Conservation (phyloP, 139 green algal species). For the Coelastrella sp. region DNA sequence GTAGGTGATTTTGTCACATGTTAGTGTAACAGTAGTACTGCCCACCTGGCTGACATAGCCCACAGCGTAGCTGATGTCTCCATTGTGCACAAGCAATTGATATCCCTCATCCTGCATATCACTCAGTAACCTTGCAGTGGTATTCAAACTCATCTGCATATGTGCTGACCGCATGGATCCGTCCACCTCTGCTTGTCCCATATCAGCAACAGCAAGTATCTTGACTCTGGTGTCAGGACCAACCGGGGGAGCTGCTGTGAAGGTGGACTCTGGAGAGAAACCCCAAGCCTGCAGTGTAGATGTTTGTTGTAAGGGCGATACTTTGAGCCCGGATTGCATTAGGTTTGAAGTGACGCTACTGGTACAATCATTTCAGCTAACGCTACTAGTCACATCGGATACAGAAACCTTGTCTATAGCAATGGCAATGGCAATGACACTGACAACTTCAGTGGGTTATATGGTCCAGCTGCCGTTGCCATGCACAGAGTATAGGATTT, state of each 20-base stretch:
- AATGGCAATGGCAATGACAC: no score
- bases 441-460: no score
- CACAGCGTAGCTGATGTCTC: conserved; percentile 65
- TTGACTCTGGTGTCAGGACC: conserved; percentile 54
- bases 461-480: no score
- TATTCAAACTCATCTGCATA: conserved; percentile 60
- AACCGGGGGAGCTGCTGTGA: conserved; percentile 53
- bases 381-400: no score
- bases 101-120: background rate
- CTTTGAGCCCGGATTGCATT: background rate
- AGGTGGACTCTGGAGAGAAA: conserved; percentile 63
- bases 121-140: conserved; percentile 25
- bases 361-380: no score
- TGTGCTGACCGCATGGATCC: conserved; percentile 53
- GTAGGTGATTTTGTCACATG: no score
- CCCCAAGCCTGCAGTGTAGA: conserved; percentile 46
- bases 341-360: background rate
- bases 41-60: conserved; percentile 40
- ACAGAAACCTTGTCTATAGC: no score
- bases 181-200: conserved; percentile 68
- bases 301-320: background rate
- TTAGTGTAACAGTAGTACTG: no score
- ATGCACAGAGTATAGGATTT: background rate
- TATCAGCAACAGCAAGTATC: conserved; percentile 68
- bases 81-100: conserved; percentile 72